Base-by-base conservation (phyloP, 1,139 yeast species). In the Pichia sp. region DNA sequence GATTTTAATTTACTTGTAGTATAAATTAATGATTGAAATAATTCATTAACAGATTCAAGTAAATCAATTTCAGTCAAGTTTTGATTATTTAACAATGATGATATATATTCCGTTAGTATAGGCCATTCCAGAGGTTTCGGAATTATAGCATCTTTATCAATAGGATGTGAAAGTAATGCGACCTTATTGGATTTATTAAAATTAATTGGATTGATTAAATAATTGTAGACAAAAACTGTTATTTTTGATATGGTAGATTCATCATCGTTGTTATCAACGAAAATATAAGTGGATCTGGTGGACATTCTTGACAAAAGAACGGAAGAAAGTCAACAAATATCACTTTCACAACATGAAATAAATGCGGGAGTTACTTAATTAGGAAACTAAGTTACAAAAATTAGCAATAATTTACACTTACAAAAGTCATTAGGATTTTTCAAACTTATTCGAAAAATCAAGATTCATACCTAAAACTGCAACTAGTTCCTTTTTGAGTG, bases 131-230 rank as follows among this genome's bases (percentile, higher is more conserved):
- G 30, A 6, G 52, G 42, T 41, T 47, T 47, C 10, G 42, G n/a
- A 14, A 33, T 30, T 9, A 43, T 27, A n/a, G 39, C 29, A n/a
- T 45, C 42, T n/a, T 19, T 5, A 5, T 8, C 18, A 27, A 44
- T 14, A n/a, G 55, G 55, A 19, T 33, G 30, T 16, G 45, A 45
- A 2, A 48, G 18, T 2, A 53, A 33, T 10, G 53, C 42, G 18
- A 51, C 44, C 30, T 51, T 53, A 25, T 49, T 49, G 2, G 53
- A 47, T 47, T 49, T 53, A 29, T 46, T 49, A 30, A 45, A 47
- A 1, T 31, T 27, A 3, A 47, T 43, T 1, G 54, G 54, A 29
- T 45, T 50, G 6, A 53, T 47, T 4, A 51, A 38, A 34, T 53
- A 53, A 28, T 49, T 49, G 42, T 51, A 53, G 10, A 44, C 47